Conservation (phyloP, 495 filamentous ascomycete genomes). For the Aspergillus cavernicola region DNA sequence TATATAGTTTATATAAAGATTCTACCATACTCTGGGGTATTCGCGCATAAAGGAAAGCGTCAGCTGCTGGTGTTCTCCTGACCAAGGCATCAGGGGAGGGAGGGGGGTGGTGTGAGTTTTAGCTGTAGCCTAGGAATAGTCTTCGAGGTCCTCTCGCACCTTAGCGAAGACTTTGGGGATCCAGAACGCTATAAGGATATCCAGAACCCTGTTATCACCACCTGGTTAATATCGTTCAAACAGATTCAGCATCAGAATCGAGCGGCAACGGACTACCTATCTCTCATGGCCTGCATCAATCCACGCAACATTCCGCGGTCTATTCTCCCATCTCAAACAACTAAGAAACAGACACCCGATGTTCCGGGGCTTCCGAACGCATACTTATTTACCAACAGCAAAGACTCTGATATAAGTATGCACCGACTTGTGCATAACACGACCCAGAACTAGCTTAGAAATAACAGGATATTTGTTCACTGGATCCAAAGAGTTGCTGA, state of each 20-base stretch:
- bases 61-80: too few relatives aligned
- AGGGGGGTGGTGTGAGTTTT: too few relatives aligned
- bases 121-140: too few relatives aligned
- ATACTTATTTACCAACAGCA: constrained; percentile 19
- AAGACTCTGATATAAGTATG: constrained; percentile 7
- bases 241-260: constrained; percentile 35
- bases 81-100: too few relatives aligned
- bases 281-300: constrained; percentile 12
- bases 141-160: too few relatives aligned
- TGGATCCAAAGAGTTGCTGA: neutral
- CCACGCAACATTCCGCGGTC: constrained; percentile 38
- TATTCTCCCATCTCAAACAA: constrained; percentile 12
- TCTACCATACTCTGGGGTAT: too few relatives aligned
- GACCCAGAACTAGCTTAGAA: constrained; percentile 15
- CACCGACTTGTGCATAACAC: constrained; percentile 23
- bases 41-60: too few relatives aligned
- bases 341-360: constrained; percentile 6
- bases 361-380: constrained; percentile 20
- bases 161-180: constrained; percentile 51
- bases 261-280: constrained; percentile 33
- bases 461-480: neutral
- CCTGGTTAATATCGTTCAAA: constrained; percentile 51
- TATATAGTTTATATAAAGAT: too few relatives aligned
- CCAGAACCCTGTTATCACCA: constrained; percentile 51
- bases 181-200: constrained; percentile 25